Evolutionary conservation across 139 green algal genomes (phyloP), one percentile per base, ranked within the genome.

Genomic region (Volvox africanus): DNA sequence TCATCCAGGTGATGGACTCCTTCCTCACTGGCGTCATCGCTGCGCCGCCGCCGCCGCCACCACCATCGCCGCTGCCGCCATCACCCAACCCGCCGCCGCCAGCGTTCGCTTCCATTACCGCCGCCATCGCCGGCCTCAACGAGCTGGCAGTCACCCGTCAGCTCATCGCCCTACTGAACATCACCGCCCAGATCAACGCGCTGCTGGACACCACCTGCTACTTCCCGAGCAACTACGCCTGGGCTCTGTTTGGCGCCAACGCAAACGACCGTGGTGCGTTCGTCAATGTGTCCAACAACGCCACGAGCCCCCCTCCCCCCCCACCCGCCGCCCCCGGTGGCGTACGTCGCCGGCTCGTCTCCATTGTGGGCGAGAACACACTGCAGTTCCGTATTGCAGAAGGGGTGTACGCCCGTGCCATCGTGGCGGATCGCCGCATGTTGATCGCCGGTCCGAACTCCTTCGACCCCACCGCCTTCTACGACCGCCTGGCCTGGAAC

Each of bases 181-280:
- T 90, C 50, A 90, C 86, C 19, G 30, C 44, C 1, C 1, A 19
- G 18, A 16, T 89, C n/a, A 83, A 90, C 73, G 73, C 30, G 30
- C 71, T 90, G 30, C 24, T 50, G 21, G 50, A 62, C 50, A 90
- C 86, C 21, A 84, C 69, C 19, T 90, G 86, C 73, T 90, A 77
- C 55, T 90, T 90, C 86, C 86, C 86, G 50, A 77, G 44, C 86
- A 90, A 90, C 86, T 14, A 37, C 17, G 86, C 86, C 37, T 90
- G 86, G 86, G 21, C 21, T 19, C 73, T 84, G 50, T 83, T 90
- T 22, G 50, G 86, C 86, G 33, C 32, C 50, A 62, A 89, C 69
- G 17, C 12, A 24, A 80, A 73, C n/a, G 85, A 89, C 37, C 19
- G 1, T 2, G 85, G 85, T 5, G 0, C 21, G 20, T 89, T 89